phyloP scores from a whole-genome alignment of 208 protist species.

The Leishmania arabica region DNA sequence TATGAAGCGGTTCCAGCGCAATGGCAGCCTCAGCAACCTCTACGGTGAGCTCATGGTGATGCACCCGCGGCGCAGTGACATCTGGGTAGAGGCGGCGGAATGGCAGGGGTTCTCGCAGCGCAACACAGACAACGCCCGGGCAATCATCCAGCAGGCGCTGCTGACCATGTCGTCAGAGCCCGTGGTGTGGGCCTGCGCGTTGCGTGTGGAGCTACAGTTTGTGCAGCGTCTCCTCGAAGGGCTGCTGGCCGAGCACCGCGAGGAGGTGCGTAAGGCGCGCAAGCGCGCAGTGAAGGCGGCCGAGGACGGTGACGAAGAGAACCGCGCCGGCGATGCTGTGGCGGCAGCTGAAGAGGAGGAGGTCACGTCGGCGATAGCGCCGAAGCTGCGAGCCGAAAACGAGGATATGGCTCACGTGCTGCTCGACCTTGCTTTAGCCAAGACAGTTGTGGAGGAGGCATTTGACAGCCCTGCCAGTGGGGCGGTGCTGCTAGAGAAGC shows the following conservation, averaged over 20 bases:
- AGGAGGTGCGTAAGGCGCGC: conserved; percentile 29
- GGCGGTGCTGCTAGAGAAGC: conserved; percentile 40
- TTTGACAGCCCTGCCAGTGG: conserved; percentile 59
- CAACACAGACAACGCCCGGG: conserved; percentile 79
- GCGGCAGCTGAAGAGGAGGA: conserved; percentile 5
- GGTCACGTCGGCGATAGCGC: conserved; percentile 30
- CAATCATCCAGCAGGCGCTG: conserved; percentile 80
- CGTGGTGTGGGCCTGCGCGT: conserved; percentile 67
- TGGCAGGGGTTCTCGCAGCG: conserved; percentile 60
- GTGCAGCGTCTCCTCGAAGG: conserved; percentile 50
- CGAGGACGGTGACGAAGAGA: conserved; percentile 11
- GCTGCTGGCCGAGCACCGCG: conserved; percentile 44
- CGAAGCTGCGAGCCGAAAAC: conserved; percentile 62
- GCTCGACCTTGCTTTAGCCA: conserved; percentile 68
- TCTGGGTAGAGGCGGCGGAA: conserved; percentile 82
- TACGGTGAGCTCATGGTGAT: conserved; percentile 78
- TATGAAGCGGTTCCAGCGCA: conserved; percentile 62
- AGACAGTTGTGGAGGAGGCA: conserved; percentile 72
- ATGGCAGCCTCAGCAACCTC: conserved; percentile 61
- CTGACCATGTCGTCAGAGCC: conserved; percentile 55
- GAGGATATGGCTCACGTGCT: conserved; percentile 55
- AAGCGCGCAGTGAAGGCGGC: conserved; percentile 11
- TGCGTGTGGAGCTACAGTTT: conserved; percentile 81
- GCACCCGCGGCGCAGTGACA: conserved; percentile 60
- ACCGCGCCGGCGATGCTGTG: neutral